These are phyloP conservation scores for Diversispora epigaea DNA, from an alignment of 192 early-diverging fungal species.

Conservation along the genomic window DNA sequence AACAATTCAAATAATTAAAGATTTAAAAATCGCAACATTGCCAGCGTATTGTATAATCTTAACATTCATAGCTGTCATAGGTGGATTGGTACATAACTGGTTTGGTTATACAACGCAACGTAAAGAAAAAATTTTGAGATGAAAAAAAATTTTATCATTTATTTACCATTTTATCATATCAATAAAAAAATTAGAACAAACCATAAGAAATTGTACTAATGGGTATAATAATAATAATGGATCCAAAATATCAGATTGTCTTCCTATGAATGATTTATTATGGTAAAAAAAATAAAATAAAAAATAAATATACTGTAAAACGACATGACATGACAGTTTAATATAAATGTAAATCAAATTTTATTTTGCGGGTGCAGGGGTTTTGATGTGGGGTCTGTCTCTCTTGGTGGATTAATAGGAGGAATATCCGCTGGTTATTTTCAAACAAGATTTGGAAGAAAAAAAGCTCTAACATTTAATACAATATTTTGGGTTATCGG, in stretches of 20 bases:
- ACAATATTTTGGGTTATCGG: conserved; percentile 70
- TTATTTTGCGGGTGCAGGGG: conserved; percentile 34
- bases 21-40: background rate
- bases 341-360: background rate
- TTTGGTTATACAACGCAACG: background rate
- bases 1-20: background rate
- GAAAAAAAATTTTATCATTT: background rate
- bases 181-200: background rate
- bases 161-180: background rate
- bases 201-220: conserved; percentile 21
- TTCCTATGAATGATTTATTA: conserved; percentile 39
- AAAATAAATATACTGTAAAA: background rate
- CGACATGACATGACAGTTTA: background rate
- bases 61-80: background rate
- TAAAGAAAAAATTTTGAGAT: background rate
- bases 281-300: conserved; percentile 34
- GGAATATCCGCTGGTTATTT: conserved; percentile 55
- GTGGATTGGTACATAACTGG: background rate
- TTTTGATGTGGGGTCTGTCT: conserved; percentile 47
- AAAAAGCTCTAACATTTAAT: conserved; percentile 59
- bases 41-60: background rate
- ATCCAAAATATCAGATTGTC: conserved; percentile 34
- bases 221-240: conserved; percentile 19
- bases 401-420: conserved; percentile 60
- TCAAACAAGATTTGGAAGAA: conserved; percentile 55